A percentile compares a stretch with the other conserved stretches of the same genome.
These are phyloP conservation scores for Cladophialophora yegresii DNA, from an alignment of 2,329 filamentous ascomycete genomes.

Conservation along the genomic window DNA sequence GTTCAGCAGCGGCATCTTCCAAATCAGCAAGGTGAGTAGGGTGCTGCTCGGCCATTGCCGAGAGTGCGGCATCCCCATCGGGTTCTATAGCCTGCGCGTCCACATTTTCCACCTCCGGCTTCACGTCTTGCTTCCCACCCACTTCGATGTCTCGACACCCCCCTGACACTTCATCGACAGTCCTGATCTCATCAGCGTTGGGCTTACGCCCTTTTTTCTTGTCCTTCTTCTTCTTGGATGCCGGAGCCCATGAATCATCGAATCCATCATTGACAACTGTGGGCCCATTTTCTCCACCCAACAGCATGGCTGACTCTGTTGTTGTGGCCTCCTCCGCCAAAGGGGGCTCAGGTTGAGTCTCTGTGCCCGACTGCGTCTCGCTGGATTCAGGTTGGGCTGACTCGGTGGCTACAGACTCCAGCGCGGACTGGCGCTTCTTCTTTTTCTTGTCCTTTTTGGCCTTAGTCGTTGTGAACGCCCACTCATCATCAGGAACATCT, in stretches of 20 bases:
- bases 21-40: not conserved
- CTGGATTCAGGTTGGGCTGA: not conserved
- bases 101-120: not conserved
- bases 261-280: not conserved
- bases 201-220: conserved; percentile 26
- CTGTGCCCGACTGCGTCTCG: not conserved
- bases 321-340: not conserved
- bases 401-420: conserved; percentile 10
- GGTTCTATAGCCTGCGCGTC: not conserved
- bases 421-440: conserved; percentile 40
- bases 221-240: conserved; percentile 36
- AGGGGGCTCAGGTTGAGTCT: not conserved
- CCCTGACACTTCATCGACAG: conserved; percentile 18
- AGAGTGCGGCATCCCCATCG: not conserved
- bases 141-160: not conserved
- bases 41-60: not conserved
- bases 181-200: conserved; percentile 39
- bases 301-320: not conserved
- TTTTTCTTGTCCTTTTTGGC: conserved; percentile 43
- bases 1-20: not conserved
- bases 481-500: conserved; percentile 11
- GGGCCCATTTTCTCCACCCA: not conserved
- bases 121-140: not conserved
- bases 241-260: not conserved
- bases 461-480: conserved; percentile 37